Base-by-base conservation (phyloP, 1,284 basidiomycete species). In the Ganoderma lucidum region DNA sequence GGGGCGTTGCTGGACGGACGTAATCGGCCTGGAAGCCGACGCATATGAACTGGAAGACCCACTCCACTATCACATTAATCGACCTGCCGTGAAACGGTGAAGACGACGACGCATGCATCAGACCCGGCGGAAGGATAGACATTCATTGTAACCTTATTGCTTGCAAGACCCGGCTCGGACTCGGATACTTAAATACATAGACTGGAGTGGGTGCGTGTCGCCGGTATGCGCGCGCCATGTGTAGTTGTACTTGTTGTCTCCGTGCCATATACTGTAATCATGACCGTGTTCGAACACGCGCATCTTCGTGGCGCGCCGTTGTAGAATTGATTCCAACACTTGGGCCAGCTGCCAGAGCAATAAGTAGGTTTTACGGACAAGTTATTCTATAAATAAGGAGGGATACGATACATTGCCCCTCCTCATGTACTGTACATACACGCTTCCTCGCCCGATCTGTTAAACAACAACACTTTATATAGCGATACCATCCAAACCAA, bases 351-450 rank as follows among this genome's bases (percentile, higher is more conserved):
- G 23, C 23, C 23, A 23, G 23, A 23, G 23, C 35, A 35, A 14
- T 41, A 23, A 23, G 23, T 23, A 23, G 23, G 23, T 51, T 35
- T 35, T 30, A 53, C 53, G 53, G 32, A 56, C 53, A 35, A 30
- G 32, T 32, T 56, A 56, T 56, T 56, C 53, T 32, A 56, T 56
- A 56, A 56, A 56, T 56, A 56, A 56, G 53, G 53, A 17, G 53
- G 23, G 48, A 28, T 23, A 15, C 6, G 8, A 32, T 56, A 10
- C 10, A 23, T 23, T 23, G 15, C 6, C 30, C 53, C 53, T 56
- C 53, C 53, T 35, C 53, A 35, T 32, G 6, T 56, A 56, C 53
- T 56, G 53, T 56, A 56, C 53, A 56, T 17, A 56, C 32, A 56
- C 53, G 14, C 53, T 30, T 35, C 28, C 53, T 56, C 30, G 30